phyloP scores from a whole-genome alignment of 805 yeast genomes.

The Hanseniaspora opuntiae region DNA sequence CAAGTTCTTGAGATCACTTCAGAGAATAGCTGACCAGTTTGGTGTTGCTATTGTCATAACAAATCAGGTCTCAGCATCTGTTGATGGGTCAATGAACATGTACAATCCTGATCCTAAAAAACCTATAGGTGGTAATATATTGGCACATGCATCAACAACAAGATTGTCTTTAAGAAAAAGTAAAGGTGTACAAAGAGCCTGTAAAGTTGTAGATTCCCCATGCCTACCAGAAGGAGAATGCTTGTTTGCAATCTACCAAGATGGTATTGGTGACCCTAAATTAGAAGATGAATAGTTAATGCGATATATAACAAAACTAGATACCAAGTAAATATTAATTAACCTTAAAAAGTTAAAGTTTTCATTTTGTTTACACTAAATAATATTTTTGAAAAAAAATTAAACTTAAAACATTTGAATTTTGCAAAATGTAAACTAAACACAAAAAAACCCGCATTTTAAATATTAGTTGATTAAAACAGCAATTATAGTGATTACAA shows the following conservation, averaged over 20 bases:
- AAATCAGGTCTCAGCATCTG: constrained; percentile 96
- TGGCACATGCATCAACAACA: constrained; percentile 94
- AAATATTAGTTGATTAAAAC: no score
- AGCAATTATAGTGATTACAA: no score
- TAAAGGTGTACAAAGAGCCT: constrained; percentile 78
- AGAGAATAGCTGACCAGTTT: constrained; percentile 89
- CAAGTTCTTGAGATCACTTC: constrained; percentile 78
- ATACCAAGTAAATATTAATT: not conserved
- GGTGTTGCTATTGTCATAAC: constrained; percentile 94
- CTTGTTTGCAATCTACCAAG: constrained; percentile 88
- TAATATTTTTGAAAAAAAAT: no score
- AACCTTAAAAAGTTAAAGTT: no score
- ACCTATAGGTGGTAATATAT: constrained; percentile 95
- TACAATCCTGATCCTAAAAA: constrained; percentile 95
- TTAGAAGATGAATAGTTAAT: constrained; percentile 46
- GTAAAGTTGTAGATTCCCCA: constrained; percentile 92
- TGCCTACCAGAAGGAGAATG: constrained; percentile 93
- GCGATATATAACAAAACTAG: not conserved
- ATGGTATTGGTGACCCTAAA: constrained; percentile 91
- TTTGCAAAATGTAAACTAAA: no score
- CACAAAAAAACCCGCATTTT: no score
- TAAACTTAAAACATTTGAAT: no score
- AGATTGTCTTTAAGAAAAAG: constrained; percentile 83
- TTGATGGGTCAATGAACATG: constrained; percentile 56
- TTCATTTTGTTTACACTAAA: no score